Evolutionary conservation across 2,329 filamentous ascomycete genomes (phyloP).

Genomic region (Colletotrichum sublineola): DNA sequence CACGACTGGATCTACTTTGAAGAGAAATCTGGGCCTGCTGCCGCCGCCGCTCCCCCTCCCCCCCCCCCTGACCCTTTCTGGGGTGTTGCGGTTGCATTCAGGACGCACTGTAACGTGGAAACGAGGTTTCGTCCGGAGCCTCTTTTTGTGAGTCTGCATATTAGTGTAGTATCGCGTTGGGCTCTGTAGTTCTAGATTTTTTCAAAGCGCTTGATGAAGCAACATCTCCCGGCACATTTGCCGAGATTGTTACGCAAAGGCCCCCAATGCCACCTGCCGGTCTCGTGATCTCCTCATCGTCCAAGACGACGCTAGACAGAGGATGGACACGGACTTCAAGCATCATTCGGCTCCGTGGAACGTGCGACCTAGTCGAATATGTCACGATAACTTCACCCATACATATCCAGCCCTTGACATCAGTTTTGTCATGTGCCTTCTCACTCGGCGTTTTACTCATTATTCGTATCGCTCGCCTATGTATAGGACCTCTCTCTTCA

Average conservation of each 20-base stretch:
- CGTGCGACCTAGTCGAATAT: background rate
- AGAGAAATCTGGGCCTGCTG: background rate
- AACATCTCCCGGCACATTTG: background rate
- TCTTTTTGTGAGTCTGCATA: background rate
- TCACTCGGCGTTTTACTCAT: no score
- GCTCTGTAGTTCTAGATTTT: background rate
- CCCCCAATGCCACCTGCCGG: background rate
- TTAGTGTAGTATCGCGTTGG: background rate
- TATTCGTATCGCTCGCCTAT: no score
- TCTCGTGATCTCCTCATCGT: background rate
- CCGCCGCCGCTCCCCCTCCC: background rate
- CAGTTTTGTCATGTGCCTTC: no score
- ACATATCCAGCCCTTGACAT: no score
- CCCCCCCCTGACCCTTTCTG: background rate
- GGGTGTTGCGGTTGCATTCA: background rate
- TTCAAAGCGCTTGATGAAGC: background rate
- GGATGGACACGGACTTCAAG: background rate
- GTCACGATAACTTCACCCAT: no score
- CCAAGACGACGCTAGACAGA: background rate
- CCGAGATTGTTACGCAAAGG: no score
- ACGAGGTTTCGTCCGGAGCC: background rate
- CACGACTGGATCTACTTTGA: conserved; percentile 4
- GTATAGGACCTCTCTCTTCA: no score
- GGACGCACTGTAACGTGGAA: background rate
- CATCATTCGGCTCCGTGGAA: background rate